Conservation (phyloP, 2,329 filamentous ascomycete genomes). For the Hortaea sp. region DNA sequence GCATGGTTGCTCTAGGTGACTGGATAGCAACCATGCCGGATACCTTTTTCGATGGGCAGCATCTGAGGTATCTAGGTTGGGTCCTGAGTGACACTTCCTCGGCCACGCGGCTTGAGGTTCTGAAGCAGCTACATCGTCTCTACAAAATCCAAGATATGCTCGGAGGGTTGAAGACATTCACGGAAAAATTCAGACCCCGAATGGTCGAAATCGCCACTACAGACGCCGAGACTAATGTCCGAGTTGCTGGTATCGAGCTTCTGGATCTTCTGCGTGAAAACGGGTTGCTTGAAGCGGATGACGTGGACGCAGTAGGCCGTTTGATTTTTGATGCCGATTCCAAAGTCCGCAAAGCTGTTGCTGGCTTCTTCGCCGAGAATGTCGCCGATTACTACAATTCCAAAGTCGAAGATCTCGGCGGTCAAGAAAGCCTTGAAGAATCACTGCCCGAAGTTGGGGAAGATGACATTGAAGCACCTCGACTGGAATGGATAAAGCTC, state of each 20-base stretch:
- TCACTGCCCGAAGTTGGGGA: conserved; percentile 63
- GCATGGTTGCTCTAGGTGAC: conserved; percentile 71
- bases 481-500: conserved; percentile 77
- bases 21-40: conserved; percentile 84
- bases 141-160: conserved; percentile 75
- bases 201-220: conserved; percentile 86
- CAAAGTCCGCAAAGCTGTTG: conserved; percentile 77
- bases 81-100: conserved; percentile 74
- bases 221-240: conserved; percentile 72
- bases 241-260: conserved; percentile 69
- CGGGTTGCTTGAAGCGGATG: conserved; percentile 79
- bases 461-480: conserved; percentile 49
- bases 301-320: conserved; percentile 79
- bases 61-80: conserved; percentile 92
- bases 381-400: conserved; percentile 71
- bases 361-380: conserved; percentile 81
- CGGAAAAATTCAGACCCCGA: conserved; percentile 77
- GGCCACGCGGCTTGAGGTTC: conserved; percentile 69
- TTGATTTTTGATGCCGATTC: conserved; percentile 82
- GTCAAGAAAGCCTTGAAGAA: conserved; percentile 67
- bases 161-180: conserved; percentile 71
- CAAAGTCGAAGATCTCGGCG: conserved; percentile 75
- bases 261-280: conserved; percentile 73
- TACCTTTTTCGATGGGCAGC: conserved; percentile 80
- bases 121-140: conserved; percentile 70